phyloP scores from a whole-genome alignment of 2,329 filamentous ascomycete genomes.

The Aspergillus quadrilineatus region DNA sequence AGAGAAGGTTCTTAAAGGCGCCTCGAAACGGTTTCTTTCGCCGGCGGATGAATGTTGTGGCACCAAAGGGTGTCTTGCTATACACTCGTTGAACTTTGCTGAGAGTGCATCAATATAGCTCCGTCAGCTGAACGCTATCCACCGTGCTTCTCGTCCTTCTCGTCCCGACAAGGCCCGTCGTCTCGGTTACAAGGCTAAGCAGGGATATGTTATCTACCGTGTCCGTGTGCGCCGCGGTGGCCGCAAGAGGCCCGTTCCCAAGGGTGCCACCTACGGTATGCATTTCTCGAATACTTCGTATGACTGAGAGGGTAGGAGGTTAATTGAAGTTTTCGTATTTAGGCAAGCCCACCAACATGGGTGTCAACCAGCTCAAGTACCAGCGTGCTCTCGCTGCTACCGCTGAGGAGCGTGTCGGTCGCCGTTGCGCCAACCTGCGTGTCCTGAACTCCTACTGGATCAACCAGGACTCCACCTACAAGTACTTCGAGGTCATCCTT shows the following conservation, averaged over 20 bases:
- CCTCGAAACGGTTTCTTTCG: constrained; percentile 25
- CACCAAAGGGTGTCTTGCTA: constrained; percentile 65
- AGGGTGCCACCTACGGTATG: constrained; percentile 99
- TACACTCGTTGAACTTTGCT: constrained; percentile 99
- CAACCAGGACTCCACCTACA: constrained; percentile 99
- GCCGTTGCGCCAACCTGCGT: constrained; percentile 97
- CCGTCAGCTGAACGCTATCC: constrained; percentile 99
- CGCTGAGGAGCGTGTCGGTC: constrained; percentile 99
- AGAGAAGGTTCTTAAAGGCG: constrained; percentile 31
- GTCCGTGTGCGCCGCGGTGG: constrained; percentile 97
- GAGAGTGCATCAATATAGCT: constrained; percentile 99
- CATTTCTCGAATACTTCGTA: constrained; percentile 17
- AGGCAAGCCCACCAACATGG: constrained; percentile 99
- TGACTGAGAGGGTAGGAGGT: constrained; percentile 9
- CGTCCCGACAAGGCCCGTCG: constrained; percentile 99
- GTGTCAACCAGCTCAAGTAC: constrained; percentile 99
- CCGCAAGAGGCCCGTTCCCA: constrained; percentile 92
- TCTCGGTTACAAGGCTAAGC: constrained; percentile 99
- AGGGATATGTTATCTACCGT: constrained; percentile 99
- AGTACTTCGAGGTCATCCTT: constrained; percentile 99
- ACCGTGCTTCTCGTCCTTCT: constrained; percentile 96
- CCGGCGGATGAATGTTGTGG: constrained; percentile 53
- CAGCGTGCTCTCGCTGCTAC: constrained; percentile 97
- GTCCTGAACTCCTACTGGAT: constrained; percentile 99
- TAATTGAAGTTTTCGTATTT: constrained; percentile 27